Evolutionary conservation across 1,284 basidiomycete genomes (phyloP).

Genomic region (Fistulinella staudtii): DNA sequence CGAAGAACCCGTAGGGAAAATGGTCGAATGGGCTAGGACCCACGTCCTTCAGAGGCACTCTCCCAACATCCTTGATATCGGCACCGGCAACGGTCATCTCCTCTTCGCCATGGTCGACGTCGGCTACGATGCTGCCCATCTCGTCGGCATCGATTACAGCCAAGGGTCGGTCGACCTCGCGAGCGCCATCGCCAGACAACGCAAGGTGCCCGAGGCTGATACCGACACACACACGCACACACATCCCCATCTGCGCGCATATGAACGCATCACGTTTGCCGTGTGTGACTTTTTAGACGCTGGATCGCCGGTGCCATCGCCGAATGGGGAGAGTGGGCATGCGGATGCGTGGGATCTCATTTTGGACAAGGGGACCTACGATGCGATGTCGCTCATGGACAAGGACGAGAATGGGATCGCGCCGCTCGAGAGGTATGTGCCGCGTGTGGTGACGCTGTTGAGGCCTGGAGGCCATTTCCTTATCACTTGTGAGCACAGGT

Average conservation of each 20-base stretch:
- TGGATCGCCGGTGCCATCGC: conserved; percentile 38
- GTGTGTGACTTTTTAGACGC: conserved; percentile 59
- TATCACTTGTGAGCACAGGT: conserved; percentile 69
- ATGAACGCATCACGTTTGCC: conserved; percentile 45
- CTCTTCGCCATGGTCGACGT: conserved; percentile 70
- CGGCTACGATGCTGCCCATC: conserved; percentile 50
- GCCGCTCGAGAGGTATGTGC: conserved; percentile 62
- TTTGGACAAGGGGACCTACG: conserved; percentile 81
- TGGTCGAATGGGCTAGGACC: conserved; percentile 65
- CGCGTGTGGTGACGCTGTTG: conserved; percentile 54
- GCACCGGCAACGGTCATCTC: conserved; percentile 83
- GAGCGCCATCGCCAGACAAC: conserved; percentile 45
- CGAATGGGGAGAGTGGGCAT: conserved; percentile 19
- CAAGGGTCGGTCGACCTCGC: conserved; percentile 63
- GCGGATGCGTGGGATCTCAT: conserved; percentile 58
- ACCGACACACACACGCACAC: not conserved
- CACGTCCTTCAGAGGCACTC: conserved; percentile 45
- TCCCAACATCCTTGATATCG: conserved; percentile 66
- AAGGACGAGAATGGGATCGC: conserved; percentile 53
- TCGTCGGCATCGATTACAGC: conserved; percentile 85
- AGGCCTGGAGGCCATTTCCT: conserved; percentile 71
- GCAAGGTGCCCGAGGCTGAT: conserved; percentile 31
- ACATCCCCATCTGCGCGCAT: not conserved
- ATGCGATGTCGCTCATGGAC: conserved; percentile 79
- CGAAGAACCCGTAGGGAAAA: conserved; percentile 74